Evolutionary conservation across 768 basidiomycete species (phyloP), one percentile per base, ranked within the genome.

Genomic region (Leucocoprinus sp.): DNA sequence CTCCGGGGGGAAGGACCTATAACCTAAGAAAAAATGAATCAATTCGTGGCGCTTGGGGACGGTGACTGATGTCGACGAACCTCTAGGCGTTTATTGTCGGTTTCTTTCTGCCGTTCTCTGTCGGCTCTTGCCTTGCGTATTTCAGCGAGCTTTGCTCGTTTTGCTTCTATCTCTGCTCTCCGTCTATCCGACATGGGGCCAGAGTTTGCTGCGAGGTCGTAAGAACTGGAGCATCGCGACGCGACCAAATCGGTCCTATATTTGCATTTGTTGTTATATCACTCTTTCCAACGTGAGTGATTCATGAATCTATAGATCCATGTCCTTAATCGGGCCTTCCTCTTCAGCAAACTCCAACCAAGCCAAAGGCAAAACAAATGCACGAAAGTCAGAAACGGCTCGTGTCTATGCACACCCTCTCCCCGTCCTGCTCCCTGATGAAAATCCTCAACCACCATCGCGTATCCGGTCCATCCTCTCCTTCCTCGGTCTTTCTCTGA

Each of bases 121-220:
- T 31, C 31, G 3, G 80, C 80, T 36, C 91, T 75, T 4, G 83
- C 84, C 60, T 83, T 76, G 44, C 87, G 73, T 28, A 96, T 71
- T 52, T 90, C 89, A 40, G 80, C 88, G 26, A 97, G 80, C 63
- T 91, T 93, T 8, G 80, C 78, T 51, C 83, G 71, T 66, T 97
- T 98, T 19, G 83, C 87, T 62, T 92, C 91, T 49, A 97, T 86
- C 65, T 96, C 93, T 57, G 82, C 81, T 58, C 88, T 68, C 39
- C 90, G 74, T 64, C 75, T 75, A 55, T 82, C 78, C 43, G 83
- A 80, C 66, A 68, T 71, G 31, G 11, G 14, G 4, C 5, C n/a
- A 31, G 14, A 31, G 11, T 31, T 5, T 31, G 11, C 9, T 49
- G 4, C 33, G 11, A 12, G 5, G 23, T n/a, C 18, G n/a, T 17